Base-by-base conservation (phyloP, 495 filamentous ascomycete genomes). In the Diplogelasinospora grovesii region DNA sequence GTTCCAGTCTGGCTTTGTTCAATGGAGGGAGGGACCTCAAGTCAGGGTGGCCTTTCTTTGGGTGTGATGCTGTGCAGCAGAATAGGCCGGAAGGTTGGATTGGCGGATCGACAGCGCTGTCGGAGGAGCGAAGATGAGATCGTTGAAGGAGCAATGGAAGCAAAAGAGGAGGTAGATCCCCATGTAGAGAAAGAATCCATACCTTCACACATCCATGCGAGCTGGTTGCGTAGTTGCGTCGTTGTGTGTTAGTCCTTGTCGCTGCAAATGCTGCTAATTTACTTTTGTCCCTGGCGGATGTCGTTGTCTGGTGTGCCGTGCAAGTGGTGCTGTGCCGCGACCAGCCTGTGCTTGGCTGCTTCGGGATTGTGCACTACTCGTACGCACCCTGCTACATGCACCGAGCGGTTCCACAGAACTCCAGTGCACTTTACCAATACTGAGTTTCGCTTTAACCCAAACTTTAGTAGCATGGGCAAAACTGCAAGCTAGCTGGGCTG, bases 231-330 rank as follows among this genome's bases (percentile, higher is more conserved):
- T 44, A 48, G 50, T 45, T 48, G 54, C 40, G 43, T 47, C 37
- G 44, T 45, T 55, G 43, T 45, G 52, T 49, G 43, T 59, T 50
- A 56, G 52, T 50, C 44, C 52, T 41, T 41, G 55, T 59, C 52
- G 55, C 55, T 52, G 55, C 55, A 53, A 59, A 53, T 59, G 50
- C 49, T 59, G 52, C 49, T 59, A 51, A 53, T 59, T 56, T 56
- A 53, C 53, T 59, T 56, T 59, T n/a, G 49, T 56, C 53, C 56
- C 53, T 56, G 49, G 56, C 56, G 49, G 55, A 55, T 50, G 56
- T 59, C 56, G 56, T 56, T 52, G 54, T 58, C 51, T 57, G 51
- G 28, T 15, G 54, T 53, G 48, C 48, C 32, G 51, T 49, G 54
- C 54, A 46, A 50, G 52, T 49, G 48, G 42, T 41, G 43, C 45